Evolutionary conservation across 495 filamentous ascomycete genomes (phyloP).

Genomic region (Aspergillus biplanus): DNA sequence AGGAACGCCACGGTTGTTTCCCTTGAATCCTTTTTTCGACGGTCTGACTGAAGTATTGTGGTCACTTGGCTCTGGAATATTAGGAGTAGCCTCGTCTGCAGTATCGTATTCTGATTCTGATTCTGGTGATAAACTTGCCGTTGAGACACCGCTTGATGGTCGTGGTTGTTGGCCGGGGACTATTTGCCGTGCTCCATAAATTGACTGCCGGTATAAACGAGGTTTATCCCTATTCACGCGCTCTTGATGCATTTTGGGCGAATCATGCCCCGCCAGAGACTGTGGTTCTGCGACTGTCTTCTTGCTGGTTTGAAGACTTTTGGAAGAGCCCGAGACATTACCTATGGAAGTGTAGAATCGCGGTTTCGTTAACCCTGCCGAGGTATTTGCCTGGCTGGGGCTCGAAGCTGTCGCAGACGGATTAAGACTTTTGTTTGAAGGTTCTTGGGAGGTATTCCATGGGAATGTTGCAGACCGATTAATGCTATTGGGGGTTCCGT

Average conservation of each 20-base stretch:
- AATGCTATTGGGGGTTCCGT: background rate
- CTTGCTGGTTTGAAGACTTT: background rate
- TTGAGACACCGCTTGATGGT: slow-evolving; percentile 24
- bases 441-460: background rate
- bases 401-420: slow-evolving; percentile 12
- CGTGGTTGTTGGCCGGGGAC: background rate
- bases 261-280: background rate
- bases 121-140: slow-evolving; percentile 23
- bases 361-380: slow-evolving; percentile 14
- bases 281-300: background rate
- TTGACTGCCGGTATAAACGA: slow-evolving; percentile 3
- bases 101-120: slow-evolving; percentile 41
- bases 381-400: slow-evolving; percentile 12
- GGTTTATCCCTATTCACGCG: slow-evolving; percentile 9
- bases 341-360: slow-evolving; percentile 19
- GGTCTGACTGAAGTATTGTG: background rate
- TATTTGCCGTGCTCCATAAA: background rate
- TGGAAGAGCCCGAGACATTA: slow-evolving; percentile 1
- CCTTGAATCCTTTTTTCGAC: background rate
- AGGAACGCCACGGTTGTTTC: background rate
- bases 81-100: slow-evolving; percentile 39
- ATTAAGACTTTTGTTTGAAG: background rate
- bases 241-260: slow-evolving; percentile 4
- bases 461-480: background rate
- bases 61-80: slow-evolving; percentile 15